These are phyloP conservation scores for Phaseolus lunatus DNA, from an alignment of 306 rosid genomes.

Conservation along the genomic window DNA sequence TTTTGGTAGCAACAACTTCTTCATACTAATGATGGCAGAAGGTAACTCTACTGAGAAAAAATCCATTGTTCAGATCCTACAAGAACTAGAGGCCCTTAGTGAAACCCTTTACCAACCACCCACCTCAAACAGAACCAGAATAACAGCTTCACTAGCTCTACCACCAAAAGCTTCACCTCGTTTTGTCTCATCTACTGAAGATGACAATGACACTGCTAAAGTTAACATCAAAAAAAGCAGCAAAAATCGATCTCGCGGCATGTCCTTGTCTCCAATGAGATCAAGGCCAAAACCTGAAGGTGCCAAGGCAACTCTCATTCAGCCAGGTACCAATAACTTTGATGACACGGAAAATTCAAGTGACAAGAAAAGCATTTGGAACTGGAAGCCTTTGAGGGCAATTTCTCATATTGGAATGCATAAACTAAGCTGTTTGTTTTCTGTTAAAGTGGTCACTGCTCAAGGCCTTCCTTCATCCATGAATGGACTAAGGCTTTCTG, in stretches of 20 bases:
- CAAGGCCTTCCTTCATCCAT: constrained; percentile 89
- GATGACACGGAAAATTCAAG: constrained; percentile 50
- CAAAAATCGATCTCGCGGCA: constrained; percentile 56
- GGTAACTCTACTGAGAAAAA: constrained; percentile 54
- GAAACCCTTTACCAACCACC: constrained; percentile 79
- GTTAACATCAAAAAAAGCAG: constrained; percentile 36
- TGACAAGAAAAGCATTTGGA: constrained; percentile 89
- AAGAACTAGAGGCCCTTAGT: constrained; percentile 80
- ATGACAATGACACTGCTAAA: constrained; percentile 52
- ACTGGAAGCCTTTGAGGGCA: constrained; percentile 87
- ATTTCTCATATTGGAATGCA: constrained; percentile 81
- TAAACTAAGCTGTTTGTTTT: constrained; percentile 78
- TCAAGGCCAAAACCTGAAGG: constrained; percentile 63
- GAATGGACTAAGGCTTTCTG: constrained; percentile 90
- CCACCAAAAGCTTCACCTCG: constrained; percentile 69
- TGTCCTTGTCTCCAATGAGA: constrained; percentile 90
- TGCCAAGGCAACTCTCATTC: constrained; percentile 34
- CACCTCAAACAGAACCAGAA: constrained; percentile 56
- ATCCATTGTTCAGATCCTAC: constrained; percentile 68
- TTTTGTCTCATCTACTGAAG: constrained; percentile 58
- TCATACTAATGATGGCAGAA: constrained; percentile 57
- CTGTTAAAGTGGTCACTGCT: constrained; percentile 73
- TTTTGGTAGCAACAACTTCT: constrained; percentile 20
- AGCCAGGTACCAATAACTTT: constrained; percentile 45
- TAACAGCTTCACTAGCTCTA: constrained; percentile 80